Evolutionary conservation across 2,329 filamentous ascomycete species (phyloP).

Genomic region (Dactylellina drechsleri): DNA sequence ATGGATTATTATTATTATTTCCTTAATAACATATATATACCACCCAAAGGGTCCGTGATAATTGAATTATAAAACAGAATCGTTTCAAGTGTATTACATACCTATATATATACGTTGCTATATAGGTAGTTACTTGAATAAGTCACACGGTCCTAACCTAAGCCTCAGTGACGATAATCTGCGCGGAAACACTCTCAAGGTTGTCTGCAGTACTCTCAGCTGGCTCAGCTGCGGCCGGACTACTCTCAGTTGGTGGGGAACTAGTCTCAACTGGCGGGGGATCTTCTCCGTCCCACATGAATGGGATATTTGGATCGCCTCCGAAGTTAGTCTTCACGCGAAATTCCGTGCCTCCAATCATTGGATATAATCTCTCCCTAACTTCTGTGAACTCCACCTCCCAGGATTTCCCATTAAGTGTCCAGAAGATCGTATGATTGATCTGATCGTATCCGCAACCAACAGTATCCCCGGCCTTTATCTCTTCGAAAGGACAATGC

Average conservation of each 20-base stretch:
- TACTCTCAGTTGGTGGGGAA: background rate
- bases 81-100: too few relatives aligned
- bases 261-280: background rate
- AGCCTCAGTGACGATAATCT: too few relatives aligned
- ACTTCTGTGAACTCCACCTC: slow-evolving; percentile 5
- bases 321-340: slow-evolving; percentile 26
- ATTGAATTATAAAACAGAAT: background rate
- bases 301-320: slow-evolving; percentile 6
- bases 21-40: too few relatives aligned
- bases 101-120: too few relatives aligned
- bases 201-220: too few relatives aligned
- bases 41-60: too few relatives aligned
- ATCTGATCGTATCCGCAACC: slow-evolving; percentile 42
- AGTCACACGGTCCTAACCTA: too few relatives aligned
- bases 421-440: slow-evolving; percentile 29
- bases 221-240: background rate
- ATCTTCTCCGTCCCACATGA: slow-evolving; percentile 17
- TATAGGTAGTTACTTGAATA: too few relatives aligned
- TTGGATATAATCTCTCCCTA: slow-evolving; percentile 21
- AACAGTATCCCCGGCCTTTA: slow-evolving; percentile 9
- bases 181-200: too few relatives aligned
- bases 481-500: background rate
- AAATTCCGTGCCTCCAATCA: slow-evolving; percentile 7
- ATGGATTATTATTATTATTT: slow-evolving; percentile 18
- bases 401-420: slow-evolving; percentile 20